Evolutionary conservation across 2,329 filamentous ascomycete species (phyloP).

Genomic region (Davidsoniella australis): DNA sequence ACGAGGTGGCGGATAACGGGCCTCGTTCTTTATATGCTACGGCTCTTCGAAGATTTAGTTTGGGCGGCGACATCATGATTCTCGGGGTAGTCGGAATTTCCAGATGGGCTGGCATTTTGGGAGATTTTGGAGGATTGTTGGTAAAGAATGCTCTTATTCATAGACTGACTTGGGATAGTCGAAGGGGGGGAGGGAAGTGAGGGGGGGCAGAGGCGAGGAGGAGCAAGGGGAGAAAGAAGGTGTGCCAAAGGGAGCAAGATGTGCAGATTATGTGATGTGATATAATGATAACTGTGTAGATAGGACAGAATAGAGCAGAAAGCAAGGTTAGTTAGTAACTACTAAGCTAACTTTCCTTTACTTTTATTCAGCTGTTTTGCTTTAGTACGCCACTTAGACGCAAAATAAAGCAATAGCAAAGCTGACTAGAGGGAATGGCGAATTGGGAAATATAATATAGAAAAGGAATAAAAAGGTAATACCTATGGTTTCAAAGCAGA

Average conservation of each 20-base stretch:
- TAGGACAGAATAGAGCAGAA: neutral
- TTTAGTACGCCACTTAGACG: too few relatives aligned
- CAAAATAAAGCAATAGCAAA: too few relatives aligned
- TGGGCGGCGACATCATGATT: constrained; percentile 35
- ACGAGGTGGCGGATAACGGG: constrained; percentile 42
- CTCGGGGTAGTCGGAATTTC: constrained; percentile 31
- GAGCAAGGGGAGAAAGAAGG: neutral
- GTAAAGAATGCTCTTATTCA: neutral
- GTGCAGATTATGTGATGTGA: neutral
- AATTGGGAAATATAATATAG: too few relatives aligned
- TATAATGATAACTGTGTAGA: neutral
- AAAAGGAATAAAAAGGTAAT: too few relatives aligned
- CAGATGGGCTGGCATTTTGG: constrained; percentile 28
- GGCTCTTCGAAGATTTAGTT: constrained; percentile 40
- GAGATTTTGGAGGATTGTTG: constrained; percentile 8
- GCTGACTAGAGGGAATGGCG: too few relatives aligned
- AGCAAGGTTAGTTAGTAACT: too few relatives aligned
- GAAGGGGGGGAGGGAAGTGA: neutral
- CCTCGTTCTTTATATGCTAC: constrained; percentile 40
- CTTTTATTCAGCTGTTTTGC: too few relatives aligned
- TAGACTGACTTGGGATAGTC: neutral
- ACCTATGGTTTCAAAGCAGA: too few relatives aligned
- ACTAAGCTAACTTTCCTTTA: too few relatives aligned
- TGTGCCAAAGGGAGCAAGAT: neutral
- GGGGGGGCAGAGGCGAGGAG: neutral